phyloP scores from a whole-genome alignment of 2,329 filamentous ascomycete genomes.

The Apiospora aurea region DNA sequence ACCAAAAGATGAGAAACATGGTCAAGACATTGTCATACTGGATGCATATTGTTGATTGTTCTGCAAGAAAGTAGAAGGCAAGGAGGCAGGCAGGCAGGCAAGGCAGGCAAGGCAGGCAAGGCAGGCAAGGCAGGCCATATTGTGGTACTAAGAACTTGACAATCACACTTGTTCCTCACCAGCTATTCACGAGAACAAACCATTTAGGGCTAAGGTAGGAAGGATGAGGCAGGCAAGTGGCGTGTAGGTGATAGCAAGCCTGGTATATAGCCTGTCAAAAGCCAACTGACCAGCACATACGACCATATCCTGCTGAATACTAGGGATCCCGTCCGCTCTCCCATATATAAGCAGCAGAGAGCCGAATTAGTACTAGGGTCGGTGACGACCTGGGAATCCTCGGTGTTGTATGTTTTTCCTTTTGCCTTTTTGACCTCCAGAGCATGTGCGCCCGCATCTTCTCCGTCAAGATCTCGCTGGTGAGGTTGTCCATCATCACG shows the following conservation, averaged over 20 bases:
- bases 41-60: not conserved
- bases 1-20: too few species aligned
- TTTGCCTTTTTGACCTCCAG: too few species aligned
- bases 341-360: constrained; percentile 12
- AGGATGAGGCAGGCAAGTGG: not conserved
- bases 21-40: not conserved
- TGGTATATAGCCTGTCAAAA: not conserved
- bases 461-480: too few species aligned
- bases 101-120: too few species aligned
- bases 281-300: not conserved
- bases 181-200: not conserved
- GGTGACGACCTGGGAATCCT: too few species aligned
- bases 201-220: not conserved
- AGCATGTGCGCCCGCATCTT: too few species aligned
- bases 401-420: too few species aligned
- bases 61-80: not conserved
- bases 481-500: too few species aligned
- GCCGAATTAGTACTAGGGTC: too few species aligned
- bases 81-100: too few species aligned
- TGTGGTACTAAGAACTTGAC: not conserved
- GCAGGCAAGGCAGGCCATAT: not conserved
- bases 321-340: constrained; percentile 13
- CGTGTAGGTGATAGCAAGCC: not conserved
- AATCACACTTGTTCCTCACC: not conserved
- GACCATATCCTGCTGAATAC: constrained; percentile 11